phyloP scores from a whole-genome alignment of 2,329 filamentous ascomycete species.

The Bisporella sp. region DNA sequence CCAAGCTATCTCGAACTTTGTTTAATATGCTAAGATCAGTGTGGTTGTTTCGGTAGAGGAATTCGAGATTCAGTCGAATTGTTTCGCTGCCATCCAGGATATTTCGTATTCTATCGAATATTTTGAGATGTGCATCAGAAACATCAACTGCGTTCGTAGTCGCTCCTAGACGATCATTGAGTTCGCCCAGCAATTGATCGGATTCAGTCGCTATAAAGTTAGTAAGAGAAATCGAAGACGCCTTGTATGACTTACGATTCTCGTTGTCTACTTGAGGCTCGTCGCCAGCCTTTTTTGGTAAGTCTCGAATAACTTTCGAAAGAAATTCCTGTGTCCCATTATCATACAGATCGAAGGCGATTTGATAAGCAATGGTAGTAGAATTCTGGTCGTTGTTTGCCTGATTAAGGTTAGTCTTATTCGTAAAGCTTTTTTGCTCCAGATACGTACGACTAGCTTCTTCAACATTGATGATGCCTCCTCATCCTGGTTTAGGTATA shows the following conservation, averaged over 20 bases:
- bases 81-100: constrained; percentile 85
- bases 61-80: constrained; percentile 92
- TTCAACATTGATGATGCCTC: constrained; percentile 83
- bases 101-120: constrained; percentile 56
- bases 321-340: constrained; percentile 98
- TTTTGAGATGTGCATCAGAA: constrained; percentile 46
- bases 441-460: constrained; percentile 54
- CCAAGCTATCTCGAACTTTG: constrained; percentile 91
- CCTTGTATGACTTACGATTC: constrained; percentile 22
- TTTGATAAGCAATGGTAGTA: constrained; percentile 86
- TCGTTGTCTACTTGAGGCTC: constrained; percentile 38
- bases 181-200: constrained; percentile 49
- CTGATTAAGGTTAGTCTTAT: constrained; percentile 2
- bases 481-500: constrained; percentile 87
- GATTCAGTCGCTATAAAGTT: constrained; percentile 30
- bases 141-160: constrained; percentile 23
- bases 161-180: constrained; percentile 32
- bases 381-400: constrained; percentile 70
- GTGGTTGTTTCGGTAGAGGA: constrained; percentile 91
- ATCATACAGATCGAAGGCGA: constrained; percentile 96
- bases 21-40: constrained; percentile 89
- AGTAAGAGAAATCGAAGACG: too few relatives aligned
- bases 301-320: constrained; percentile 75
- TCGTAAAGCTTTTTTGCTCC: background rate
- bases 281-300: constrained; percentile 51